Evolutionary conservation across 257 asterid species (phyloP).

Genomic region (Nicotiana paniculata): DNA sequence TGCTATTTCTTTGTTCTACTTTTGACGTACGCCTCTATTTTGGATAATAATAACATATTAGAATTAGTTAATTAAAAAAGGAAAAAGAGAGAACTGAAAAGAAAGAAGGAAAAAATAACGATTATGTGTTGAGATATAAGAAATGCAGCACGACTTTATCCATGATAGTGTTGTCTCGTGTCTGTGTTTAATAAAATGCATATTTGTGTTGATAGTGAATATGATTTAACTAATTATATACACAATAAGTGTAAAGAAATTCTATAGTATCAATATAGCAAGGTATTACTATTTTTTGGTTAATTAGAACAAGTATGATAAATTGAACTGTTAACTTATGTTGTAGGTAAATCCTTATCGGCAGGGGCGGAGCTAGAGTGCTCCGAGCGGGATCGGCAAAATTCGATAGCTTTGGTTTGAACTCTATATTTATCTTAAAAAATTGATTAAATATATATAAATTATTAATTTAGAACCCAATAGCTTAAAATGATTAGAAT

Average conservation of each 20-base stretch:
- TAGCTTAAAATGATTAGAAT: no score
- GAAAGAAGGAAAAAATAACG: not conserved
- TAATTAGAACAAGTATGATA: not conserved
- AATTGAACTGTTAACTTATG: not conserved
- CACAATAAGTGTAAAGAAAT: no score
- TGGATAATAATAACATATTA: not conserved
- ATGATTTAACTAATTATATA: no score
- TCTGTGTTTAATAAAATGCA: not conserved
- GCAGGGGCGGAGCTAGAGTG: no score
- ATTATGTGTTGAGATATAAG: conserved; percentile 2
- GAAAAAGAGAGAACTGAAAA: not conserved
- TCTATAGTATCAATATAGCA: not conserved
- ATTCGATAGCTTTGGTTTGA: no score
- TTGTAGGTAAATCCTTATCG: not conserved
- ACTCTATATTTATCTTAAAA: no score
- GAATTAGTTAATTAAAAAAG: not conserved
- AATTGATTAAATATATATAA: no score
- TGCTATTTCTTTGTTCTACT: not conserved
- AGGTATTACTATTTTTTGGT: not conserved
- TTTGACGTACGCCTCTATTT: not conserved
- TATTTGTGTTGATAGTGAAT: conserved; percentile 13
- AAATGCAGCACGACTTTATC: conserved; percentile 14
- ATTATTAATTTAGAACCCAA: no score
- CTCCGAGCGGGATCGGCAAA: no score
- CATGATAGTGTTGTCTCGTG: conserved; percentile 9